Evolutionary conservation across 2,329 filamentous ascomycete genomes (phyloP).

Genomic region (Leptographium procerum): DNA sequence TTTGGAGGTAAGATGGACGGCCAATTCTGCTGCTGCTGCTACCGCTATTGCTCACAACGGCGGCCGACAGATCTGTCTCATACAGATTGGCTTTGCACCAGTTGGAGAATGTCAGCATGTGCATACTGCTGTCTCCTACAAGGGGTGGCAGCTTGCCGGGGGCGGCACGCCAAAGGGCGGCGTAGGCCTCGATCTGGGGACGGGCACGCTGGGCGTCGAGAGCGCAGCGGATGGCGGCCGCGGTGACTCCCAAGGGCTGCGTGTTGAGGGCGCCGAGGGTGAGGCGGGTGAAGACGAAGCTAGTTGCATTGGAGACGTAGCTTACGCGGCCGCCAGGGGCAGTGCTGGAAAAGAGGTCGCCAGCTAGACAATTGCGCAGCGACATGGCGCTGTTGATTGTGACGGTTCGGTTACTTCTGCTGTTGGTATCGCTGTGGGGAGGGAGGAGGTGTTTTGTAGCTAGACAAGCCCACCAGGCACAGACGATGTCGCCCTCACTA

Average conservation of each 20-base stretch:
- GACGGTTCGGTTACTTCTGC: slow-evolving; percentile 15
- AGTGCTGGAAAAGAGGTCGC: slow-evolving; percentile 14
- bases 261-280: slow-evolving; percentile 14
- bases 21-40: background rate
- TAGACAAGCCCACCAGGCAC: slow-evolving; percentile 24
- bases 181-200: slow-evolving; percentile 24
- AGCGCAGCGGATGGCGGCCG: slow-evolving; percentile 16
- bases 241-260: slow-evolving; percentile 20
- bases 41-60: slow-evolving; percentile 1
- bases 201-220: slow-evolving; percentile 21
- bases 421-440: background rate
- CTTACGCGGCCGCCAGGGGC: slow-evolving; percentile 2
- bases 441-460: slow-evolving; percentile 14
- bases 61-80: slow-evolving; percentile 17
- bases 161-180: slow-evolving; percentile 15
- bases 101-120: slow-evolving; percentile 16
- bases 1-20: slow-evolving; percentile 16
- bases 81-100: slow-evolving; percentile 6
- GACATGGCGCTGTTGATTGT: slow-evolving; percentile 23
- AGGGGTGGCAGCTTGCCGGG: slow-evolving; percentile 15
- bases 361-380: slow-evolving; percentile 15
- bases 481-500: slow-evolving; percentile 21
- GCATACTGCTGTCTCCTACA: slow-evolving; percentile 21
- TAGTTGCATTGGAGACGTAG: slow-evolving; percentile 21
- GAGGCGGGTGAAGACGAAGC: slow-evolving; percentile 15